Conservation (phyloP, 2,329 filamentous ascomycete genomes). For the Cryoendolithus antarcticus region DNA sequence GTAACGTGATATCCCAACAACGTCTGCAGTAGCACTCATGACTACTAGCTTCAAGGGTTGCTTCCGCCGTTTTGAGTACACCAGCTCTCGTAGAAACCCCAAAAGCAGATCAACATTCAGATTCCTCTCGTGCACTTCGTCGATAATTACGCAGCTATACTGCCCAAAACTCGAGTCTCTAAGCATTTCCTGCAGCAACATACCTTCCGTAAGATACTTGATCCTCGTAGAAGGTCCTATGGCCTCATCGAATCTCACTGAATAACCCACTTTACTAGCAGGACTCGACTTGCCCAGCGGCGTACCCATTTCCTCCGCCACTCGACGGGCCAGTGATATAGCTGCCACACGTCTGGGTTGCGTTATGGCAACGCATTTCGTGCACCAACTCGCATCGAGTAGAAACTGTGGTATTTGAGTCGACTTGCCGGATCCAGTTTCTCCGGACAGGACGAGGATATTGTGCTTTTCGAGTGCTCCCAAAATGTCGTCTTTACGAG, state of each 20-base stretch:
- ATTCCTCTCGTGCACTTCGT: constrained; percentile 94
- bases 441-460: constrained; percentile 75
- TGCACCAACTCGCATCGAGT: constrained; percentile 67
- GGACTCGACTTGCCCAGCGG: constrained; percentile 48
- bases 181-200: constrained; percentile 86
- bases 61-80: constrained; percentile 53
- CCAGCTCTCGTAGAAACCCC: constrained; percentile 73
- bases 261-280: constrained; percentile 68
- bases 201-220: constrained; percentile 93
- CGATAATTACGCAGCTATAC: constrained; percentile 84
- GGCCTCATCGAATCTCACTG: constrained; percentile 84
- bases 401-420: constrained; percentile 93
- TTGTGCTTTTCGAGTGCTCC: constrained; percentile 47
- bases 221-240: constrained; percentile 71
- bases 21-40: constrained; percentile 94
- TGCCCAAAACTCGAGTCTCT: constrained; percentile 68
- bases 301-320: constrained; percentile 69
- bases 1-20: constrained; percentile 64
- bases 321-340: constrained; percentile 76
- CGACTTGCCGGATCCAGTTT: constrained; percentile 93
- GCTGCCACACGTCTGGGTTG: constrained; percentile 93
- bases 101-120: constrained; percentile 86
- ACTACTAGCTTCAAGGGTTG: constrained; percentile 75
- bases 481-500: constrained; percentile 58
- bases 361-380: constrained; percentile 79